Evolutionary conservation across 1,284 basidiomycete genomes (phyloP).

Genomic region (Apiotrichum siamense): DNA sequence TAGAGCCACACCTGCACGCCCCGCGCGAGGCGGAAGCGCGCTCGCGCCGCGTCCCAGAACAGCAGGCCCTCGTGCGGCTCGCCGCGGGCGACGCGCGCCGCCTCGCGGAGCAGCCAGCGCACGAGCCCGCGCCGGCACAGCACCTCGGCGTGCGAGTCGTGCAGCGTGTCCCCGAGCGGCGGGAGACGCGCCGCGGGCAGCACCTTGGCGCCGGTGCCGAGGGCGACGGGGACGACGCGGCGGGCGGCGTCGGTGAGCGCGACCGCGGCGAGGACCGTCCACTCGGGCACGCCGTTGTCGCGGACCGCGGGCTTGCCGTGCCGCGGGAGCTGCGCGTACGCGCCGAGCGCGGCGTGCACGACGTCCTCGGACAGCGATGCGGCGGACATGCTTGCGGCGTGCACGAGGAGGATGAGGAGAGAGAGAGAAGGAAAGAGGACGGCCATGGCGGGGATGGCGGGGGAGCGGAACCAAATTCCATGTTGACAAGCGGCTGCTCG

Average conservation of each 20-base stretch:
- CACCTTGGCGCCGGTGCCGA: conserved; percentile 83
- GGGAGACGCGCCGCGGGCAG: conserved; percentile 64
- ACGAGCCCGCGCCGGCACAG: conserved; percentile 71
- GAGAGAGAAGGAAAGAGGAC: background rate
- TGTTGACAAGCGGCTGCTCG: background rate
- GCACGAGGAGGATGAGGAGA: background rate
- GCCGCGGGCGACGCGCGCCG: conserved; percentile 33
- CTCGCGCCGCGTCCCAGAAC: conserved; percentile 4
- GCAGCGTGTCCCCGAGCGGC: conserved; percentile 67
- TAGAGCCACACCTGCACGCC: conserved; percentile 64
- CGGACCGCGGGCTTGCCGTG: conserved; percentile 42
- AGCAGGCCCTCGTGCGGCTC: conserved; percentile 25
- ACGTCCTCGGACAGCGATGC: conserved; percentile 6
- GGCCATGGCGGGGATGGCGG: too few species aligned
- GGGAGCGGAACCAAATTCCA: background rate
- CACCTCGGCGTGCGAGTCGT: conserved; percentile 87
- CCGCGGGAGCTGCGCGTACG: conserved; percentile 34
- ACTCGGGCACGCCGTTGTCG: conserved; percentile 42
- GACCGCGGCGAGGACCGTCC: conserved; percentile 48
- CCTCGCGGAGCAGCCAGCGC: conserved; percentile 73
- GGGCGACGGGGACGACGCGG: conserved; percentile 55
- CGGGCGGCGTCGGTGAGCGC: conserved; percentile 14
- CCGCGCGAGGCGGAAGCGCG: conserved; percentile 52
- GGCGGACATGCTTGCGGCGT: background rate
- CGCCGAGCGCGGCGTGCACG: background rate